These are phyloP conservation scores for Conticribra guillardii DNA, from an alignment of 108 stramenopile species.

Conservation along the genomic window DNA sequence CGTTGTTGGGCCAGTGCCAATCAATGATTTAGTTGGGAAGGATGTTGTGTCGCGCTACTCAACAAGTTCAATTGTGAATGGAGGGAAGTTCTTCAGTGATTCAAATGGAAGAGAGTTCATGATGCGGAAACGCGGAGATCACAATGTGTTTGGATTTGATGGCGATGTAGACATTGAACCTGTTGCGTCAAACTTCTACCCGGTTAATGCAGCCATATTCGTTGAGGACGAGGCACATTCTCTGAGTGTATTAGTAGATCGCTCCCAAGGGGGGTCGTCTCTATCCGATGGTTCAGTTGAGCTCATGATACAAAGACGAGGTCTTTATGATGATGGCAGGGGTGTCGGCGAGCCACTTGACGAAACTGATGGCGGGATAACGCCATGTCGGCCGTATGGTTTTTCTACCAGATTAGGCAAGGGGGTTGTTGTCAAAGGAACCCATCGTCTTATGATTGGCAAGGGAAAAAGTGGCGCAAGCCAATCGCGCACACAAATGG, in stretches of 20 bases:
- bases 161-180: slow-evolving; percentile 61
- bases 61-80: slow-evolving; percentile 55
- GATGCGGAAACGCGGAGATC: slow-evolving; percentile 67
- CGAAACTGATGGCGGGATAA: slow-evolving; percentile 81
- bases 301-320: slow-evolving; percentile 94
- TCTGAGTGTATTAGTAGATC: slow-evolving; percentile 81
- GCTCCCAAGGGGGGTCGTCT: slow-evolving; percentile 91
- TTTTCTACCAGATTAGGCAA: slow-evolving; percentile 82
- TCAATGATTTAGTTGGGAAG: slow-evolving; percentile 79
- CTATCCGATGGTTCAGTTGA: slow-evolving; percentile 85
- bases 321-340: slow-evolving; percentile 69
- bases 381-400: slow-evolving; percentile 81
- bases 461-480: slow-evolving; percentile 56
- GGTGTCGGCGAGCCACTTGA: slow-evolving; percentile 85
- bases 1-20: slow-evolving; percentile 90
- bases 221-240: slow-evolving; percentile 72
- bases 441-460: slow-evolving; percentile 82
- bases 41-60: slow-evolving; percentile 84
- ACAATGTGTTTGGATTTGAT: slow-evolving; percentile 57
- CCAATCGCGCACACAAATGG: slow-evolving; percentile 70
- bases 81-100: slow-evolving; percentile 90
- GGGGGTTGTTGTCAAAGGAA: slow-evolving; percentile 84
- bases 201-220: slow-evolving; percentile 91
- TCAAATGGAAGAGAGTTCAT: slow-evolving; percentile 96
- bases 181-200: slow-evolving; percentile 96